Base-by-base conservation (phyloP, 2,329 filamentous ascomycete species). In the Beauveria sp. region DNA sequence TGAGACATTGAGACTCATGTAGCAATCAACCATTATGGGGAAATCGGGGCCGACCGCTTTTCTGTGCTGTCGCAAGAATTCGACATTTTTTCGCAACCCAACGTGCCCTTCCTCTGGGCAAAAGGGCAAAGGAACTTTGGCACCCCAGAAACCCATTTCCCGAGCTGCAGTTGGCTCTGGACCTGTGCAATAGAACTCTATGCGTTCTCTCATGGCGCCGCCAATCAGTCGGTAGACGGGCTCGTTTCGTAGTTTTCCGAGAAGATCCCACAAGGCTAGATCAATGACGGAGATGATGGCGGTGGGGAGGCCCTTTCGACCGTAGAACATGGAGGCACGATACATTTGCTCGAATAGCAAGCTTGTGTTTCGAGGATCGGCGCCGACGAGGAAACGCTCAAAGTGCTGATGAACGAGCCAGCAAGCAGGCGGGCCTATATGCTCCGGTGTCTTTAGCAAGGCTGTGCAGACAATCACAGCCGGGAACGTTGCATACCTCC, bases 271-370 rank as follows among this genome's bases (percentile, higher is more conserved):
- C 46, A 97, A 76, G 5, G 92, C 92, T 48, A 97, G 82, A 70
- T 97, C 92, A 69, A 97, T 94, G 65, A 96, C 92, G 2, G 91
- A 96, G 70, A 97, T 97, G 70, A 96, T 88, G 58, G 92, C 92
- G 12, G 93, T 84, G 2, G 92, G 89, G 2, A 97, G 84, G 52
- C 92, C 92, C 75, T 97, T 97, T 66, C 92, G 88, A 64, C 92
- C 92, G 71, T 97, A 97, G 80, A 96, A 97, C 90, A 96, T 96
- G 67, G 91, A 96, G 2, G 84, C 90, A 63, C 92, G 87, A 79
- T 96, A 97, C 92, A 97, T 96, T 74, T 96, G 91, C 79, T 97
- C 92, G 72, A 96, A 97, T 34, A 97, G 80, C 64, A 92, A 84
- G 75, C 96, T 96, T 58, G 91, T 96, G 71, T 97, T 91, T 67